Percentiles rank a stretch among this genome's conserved stretches.
Conservation (phyloP, 2,329 filamentous ascomycete genomes). For the Myotisia sp. region DNA sequence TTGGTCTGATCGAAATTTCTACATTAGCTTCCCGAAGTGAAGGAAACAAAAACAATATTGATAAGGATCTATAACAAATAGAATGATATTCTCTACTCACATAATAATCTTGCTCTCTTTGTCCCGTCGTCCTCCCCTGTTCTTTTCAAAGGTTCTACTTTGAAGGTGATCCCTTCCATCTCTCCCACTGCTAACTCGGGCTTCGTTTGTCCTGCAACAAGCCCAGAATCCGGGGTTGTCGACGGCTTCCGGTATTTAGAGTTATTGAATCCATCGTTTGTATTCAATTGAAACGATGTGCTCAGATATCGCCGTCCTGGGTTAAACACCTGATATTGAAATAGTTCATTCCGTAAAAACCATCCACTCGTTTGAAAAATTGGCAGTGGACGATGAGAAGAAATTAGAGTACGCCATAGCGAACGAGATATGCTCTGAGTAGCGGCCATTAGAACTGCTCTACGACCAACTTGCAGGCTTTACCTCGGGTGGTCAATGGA, state of each 20-base stretch:
- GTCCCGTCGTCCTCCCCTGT: constrained; percentile 71
- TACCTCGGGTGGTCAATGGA: too few species aligned
- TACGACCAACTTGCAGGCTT: too few species aligned
- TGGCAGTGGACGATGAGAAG: too few species aligned
- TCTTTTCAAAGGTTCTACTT: constrained; percentile 75
- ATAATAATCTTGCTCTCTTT: constrained; percentile 74
- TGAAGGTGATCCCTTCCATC: constrained; percentile 73
- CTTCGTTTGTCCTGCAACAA: constrained; percentile 3
- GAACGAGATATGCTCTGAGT: constrained; percentile 1
- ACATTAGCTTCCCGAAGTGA: background rate
- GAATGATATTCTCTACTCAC: constrained; percentile 21
- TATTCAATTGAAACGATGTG: background rate
- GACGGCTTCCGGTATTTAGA: too few species aligned
- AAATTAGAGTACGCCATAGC: constrained; percentile 1
- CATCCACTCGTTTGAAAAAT: too few species aligned
- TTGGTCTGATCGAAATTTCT: constrained; percentile 52
- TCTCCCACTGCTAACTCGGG: constrained; percentile 67
- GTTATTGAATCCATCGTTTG: background rate
- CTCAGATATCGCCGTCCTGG: background rate
- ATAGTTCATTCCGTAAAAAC: too few species aligned
- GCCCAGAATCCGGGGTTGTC: background rate
- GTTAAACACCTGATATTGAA: background rate
- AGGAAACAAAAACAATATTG: background rate
- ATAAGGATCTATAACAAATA: background rate
- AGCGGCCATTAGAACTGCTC: constrained; percentile 1